A percentile compares a stretch with the other conserved stretches of the same genome.
phyloP scores from a whole-genome alignment of 495 filamentous ascomycete species.

The Achaetomiella virescens region DNA sequence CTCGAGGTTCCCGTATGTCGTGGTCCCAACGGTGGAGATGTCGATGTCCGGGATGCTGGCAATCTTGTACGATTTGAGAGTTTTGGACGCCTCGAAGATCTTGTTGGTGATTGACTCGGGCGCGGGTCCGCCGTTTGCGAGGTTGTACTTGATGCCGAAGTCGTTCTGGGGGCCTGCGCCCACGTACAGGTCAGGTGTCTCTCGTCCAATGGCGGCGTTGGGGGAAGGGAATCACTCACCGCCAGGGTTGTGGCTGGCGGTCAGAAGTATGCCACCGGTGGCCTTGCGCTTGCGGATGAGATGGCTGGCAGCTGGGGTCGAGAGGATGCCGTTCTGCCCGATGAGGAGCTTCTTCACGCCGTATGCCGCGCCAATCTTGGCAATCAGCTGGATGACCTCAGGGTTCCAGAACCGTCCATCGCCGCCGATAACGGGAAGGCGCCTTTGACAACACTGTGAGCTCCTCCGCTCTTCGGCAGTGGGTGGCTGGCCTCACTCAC shows the following conservation, averaged over 20 bases:
- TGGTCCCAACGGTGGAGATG: constrained; percentile 71
- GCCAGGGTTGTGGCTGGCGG: constrained; percentile 96
- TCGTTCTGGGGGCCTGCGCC: constrained; percentile 76
- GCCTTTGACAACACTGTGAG: constrained; percentile 33
- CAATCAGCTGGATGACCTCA: constrained; percentile 91
- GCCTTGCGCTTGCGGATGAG: constrained; percentile 88
- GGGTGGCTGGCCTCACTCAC: constrained; percentile 15
- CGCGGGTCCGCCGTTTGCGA: constrained; percentile 89
- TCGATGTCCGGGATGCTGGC: constrained; percentile 82
- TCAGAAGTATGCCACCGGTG: constrained; percentile 93
- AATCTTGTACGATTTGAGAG: constrained; percentile 84
- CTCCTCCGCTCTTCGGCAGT: neutral
- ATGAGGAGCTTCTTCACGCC: constrained; percentile 98
- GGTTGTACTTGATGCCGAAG: constrained; percentile 99
- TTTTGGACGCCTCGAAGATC: constrained; percentile 87
- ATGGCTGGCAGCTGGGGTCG: constrained; percentile 92
- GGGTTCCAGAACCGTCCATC: constrained; percentile 97
- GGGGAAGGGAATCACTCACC: constrained; percentile 50
- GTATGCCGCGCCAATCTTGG: constrained; percentile 93
- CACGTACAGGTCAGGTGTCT: neutral
- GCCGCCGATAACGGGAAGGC: constrained; percentile 91
- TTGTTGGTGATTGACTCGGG: constrained; percentile 96
- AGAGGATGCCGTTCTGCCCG: constrained; percentile 92
- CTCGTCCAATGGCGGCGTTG: too few species aligned
- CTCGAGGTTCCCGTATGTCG: constrained; percentile 77